These are phyloP conservation scores for Coccomyxa subellipsoidea DNA, from an alignment of 163 green algal genomes.

Conservation along the genomic window DNA sequence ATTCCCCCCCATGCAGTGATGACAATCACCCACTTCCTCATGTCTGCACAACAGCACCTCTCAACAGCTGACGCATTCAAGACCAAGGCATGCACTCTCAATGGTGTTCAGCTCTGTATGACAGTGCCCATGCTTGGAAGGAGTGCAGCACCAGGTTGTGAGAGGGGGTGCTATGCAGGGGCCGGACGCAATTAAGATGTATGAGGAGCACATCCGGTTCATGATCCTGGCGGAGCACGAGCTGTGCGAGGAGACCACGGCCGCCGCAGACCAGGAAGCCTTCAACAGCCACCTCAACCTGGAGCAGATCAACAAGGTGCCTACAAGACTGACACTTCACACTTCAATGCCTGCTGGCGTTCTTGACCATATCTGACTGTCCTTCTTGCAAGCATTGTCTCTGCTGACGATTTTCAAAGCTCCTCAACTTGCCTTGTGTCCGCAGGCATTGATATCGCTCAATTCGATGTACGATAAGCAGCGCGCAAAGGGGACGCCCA, in stretches of 20 bases:
- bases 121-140: not conserved
- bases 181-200: constrained; percentile 42
- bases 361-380: too few species aligned
- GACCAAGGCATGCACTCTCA: too few species aligned
- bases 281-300: constrained; percentile 86
- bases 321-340: too few species aligned
- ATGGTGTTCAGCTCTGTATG: too few species aligned
- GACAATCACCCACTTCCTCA: too few species aligned
- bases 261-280: constrained; percentile 50
- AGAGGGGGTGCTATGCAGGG: constrained; percentile 24
- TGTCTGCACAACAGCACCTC: too few species aligned
- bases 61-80: too few species aligned
- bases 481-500: constrained; percentile 5
- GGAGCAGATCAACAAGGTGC: constrained; percentile 83
- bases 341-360: too few species aligned
- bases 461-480: constrained; percentile 68
- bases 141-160: not conserved
- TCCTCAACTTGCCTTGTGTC: not conserved
- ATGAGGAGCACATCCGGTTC: constrained; percentile 70
- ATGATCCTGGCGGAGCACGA: constrained; percentile 76
- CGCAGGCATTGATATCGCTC: constrained; percentile 53
- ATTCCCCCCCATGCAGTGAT: too few species aligned
- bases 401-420: not conserved
- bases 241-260: constrained; percentile 51
- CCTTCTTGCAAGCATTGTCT: not conserved